phyloP scores from a whole-genome alignment of 169 alveolate genomes.

The Condylostoma magnum region DNA sequence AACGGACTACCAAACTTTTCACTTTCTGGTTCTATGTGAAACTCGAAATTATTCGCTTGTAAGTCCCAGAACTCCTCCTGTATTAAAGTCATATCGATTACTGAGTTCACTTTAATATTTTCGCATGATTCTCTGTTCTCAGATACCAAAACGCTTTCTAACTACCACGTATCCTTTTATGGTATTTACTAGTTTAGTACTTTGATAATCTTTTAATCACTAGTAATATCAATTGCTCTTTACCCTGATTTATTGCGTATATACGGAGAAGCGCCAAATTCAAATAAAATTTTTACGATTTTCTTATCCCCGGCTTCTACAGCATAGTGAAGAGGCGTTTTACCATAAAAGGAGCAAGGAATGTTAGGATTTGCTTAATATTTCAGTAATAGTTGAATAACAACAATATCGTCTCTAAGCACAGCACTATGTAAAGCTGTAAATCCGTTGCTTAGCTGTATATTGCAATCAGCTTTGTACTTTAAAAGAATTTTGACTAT shows the following conservation, averaged over 20 bases:
- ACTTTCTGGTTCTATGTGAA: constrained; percentile 5
- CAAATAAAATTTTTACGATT: background rate
- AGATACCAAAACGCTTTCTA: too few species aligned
- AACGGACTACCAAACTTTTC: background rate
- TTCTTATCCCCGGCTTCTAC: constrained; percentile 20
- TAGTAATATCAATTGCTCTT: too few species aligned
- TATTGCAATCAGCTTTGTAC: constrained; percentile 40
- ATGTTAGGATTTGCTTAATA: background rate
- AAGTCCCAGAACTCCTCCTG: too few species aligned
- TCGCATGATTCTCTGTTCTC: too few species aligned
- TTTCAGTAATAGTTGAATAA: background rate
- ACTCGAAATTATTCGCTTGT: too few species aligned
- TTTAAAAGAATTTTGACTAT: constrained; percentile 29
- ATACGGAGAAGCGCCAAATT: too few species aligned
- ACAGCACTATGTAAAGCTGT: constrained; percentile 32
- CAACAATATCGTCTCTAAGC: background rate
- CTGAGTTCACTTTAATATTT: too few species aligned
- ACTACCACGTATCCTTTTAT: too few species aligned
- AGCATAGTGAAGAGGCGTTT: constrained; percentile 47
- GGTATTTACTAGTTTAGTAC: too few species aligned
- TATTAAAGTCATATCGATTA: too few species aligned
- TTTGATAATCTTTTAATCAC: too few species aligned
- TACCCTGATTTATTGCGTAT: too few species aligned
- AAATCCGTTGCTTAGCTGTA: constrained; percentile 24
- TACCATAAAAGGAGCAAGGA: background rate